phyloP scores from a whole-genome alignment of 139 green algal genomes.

The Chlorella sp. region DNA sequence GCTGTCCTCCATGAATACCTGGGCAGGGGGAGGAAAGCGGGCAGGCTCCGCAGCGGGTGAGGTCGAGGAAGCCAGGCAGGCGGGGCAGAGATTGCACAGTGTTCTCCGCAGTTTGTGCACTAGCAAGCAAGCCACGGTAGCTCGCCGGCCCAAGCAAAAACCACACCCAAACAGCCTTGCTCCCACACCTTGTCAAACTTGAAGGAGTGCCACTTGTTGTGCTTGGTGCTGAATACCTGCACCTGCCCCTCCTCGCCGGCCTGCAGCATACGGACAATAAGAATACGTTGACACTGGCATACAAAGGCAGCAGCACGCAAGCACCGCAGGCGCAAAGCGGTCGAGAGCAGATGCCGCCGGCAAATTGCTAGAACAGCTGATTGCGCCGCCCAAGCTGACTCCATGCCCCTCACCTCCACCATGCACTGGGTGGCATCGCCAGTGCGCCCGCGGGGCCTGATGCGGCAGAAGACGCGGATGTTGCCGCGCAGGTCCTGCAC shows the following conservation, averaged over 20 bases:
- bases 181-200: conserved; percentile 64
- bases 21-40: not conserved
- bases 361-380: not conserved
- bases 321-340: no score
- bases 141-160: not conserved
- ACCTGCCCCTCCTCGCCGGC: conserved; percentile 57
- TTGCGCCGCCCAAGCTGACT: not conserved
- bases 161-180: not conserved
- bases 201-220: conserved; percentile 51
- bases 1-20: conserved; percentile 76
- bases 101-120: no score
- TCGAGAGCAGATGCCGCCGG: not conserved
- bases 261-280: not conserved
- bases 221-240: conserved; percentile 47
- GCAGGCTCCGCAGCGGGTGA: no score
- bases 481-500: conserved; percentile 80
- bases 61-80: no score
- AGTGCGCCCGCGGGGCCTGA: conserved; percentile 74
- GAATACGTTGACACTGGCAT: not conserved
- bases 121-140: no score
- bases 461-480: conserved; percentile 91
- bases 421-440: conserved; percentile 57
- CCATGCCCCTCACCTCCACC: conserved; percentile 16
- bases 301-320: not conserved
- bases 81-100: not conserved